Evolutionary conservation across 805 yeast species (phyloP).

Genomic region (Sugiyamaella valdiviana): DNA sequence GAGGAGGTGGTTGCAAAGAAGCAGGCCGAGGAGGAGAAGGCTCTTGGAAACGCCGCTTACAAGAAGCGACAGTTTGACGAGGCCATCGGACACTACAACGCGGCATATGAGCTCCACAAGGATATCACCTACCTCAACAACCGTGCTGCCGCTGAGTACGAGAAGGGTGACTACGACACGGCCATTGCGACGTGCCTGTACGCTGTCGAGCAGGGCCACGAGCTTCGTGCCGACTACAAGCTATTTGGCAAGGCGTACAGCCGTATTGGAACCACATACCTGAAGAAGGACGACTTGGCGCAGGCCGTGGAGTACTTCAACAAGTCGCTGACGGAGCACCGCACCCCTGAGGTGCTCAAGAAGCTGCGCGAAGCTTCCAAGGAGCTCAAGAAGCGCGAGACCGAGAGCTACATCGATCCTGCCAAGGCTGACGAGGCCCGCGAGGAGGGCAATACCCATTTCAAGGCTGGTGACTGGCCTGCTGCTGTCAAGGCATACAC

Average conservation of each 20-base stretch:
- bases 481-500: slow-evolving; percentile 89
- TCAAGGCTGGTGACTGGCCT: slow-evolving; percentile 94
- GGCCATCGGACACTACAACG: slow-evolving; percentile 78
- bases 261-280: slow-evolving; percentile 77
- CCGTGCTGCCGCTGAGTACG: slow-evolving; percentile 96
- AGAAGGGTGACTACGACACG: slow-evolving; percentile 83
- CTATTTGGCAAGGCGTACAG: slow-evolving; percentile 88
- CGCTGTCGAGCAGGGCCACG: slow-evolving; percentile 89
- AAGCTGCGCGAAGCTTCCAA: slow-evolving; percentile 86
- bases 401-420: slow-evolving; percentile 75
- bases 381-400: slow-evolving; percentile 71
- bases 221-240: slow-evolving; percentile 84
- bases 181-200: slow-evolving; percentile 73
- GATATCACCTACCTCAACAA: slow-evolving; percentile 94
- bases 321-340: slow-evolving; percentile 91
- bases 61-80: slow-evolving; percentile 85
- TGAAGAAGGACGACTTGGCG: slow-evolving; percentile 65
- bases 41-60: slow-evolving; percentile 80
- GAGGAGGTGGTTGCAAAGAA: slow-evolving; percentile 32
- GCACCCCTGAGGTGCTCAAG: slow-evolving; percentile 87
- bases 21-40: slow-evolving; percentile 52
- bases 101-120: slow-evolving; percentile 74
- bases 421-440: slow-evolving; percentile 95
- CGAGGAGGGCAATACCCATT: slow-evolving; percentile 80
- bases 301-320: slow-evolving; percentile 75